Conservation (phyloP, 257 asterid genomes). For the Rhazya stricta region DNA sequence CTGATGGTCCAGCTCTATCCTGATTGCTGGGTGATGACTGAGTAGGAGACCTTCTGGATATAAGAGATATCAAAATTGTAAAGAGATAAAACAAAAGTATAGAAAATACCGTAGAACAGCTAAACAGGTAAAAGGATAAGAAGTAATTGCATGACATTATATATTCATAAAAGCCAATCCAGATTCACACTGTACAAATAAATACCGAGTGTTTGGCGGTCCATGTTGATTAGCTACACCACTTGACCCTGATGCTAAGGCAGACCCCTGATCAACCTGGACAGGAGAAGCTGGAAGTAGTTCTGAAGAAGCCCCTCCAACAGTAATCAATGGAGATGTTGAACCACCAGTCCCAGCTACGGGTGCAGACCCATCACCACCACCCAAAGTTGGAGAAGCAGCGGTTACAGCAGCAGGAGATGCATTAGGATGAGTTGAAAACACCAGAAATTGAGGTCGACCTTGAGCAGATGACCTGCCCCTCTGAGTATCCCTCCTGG, state of each 20-base stretch:
- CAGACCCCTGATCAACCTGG: constrained; percentile 41
- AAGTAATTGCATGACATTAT: constrained; percentile 4
- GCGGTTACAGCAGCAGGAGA: constrained; percentile 34
- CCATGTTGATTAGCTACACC: constrained; percentile 41
- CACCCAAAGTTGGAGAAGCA: constrained; percentile 33
- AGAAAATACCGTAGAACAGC: neutral
- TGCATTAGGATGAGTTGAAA: constrained; percentile 56
- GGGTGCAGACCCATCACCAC: constrained; percentile 38
- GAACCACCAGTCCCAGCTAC: constrained; percentile 36
- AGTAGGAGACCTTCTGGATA: constrained; percentile 41
- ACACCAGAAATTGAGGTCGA: constrained; percentile 74
- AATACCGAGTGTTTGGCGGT: constrained; percentile 45
- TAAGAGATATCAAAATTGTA: constrained; percentile 10
- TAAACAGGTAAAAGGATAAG: neutral
- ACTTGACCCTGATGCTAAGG: constrained; percentile 42
- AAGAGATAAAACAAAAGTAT: neutral
- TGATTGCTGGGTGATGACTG: constrained; percentile 57
- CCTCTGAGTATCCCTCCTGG: constrained; percentile 77
- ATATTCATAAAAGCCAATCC: neutral
- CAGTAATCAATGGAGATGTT: constrained; percentile 38
- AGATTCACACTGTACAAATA: constrained; percentile 14
- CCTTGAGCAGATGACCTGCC: constrained; percentile 66
- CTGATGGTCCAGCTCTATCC: constrained; percentile 85
- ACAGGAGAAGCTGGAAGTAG: constrained; percentile 30
- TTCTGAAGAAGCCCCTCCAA: constrained; percentile 53